Conservation (phyloP, 2,329 filamentous ascomycete species). For the Microdochium bolleyi region DNA sequence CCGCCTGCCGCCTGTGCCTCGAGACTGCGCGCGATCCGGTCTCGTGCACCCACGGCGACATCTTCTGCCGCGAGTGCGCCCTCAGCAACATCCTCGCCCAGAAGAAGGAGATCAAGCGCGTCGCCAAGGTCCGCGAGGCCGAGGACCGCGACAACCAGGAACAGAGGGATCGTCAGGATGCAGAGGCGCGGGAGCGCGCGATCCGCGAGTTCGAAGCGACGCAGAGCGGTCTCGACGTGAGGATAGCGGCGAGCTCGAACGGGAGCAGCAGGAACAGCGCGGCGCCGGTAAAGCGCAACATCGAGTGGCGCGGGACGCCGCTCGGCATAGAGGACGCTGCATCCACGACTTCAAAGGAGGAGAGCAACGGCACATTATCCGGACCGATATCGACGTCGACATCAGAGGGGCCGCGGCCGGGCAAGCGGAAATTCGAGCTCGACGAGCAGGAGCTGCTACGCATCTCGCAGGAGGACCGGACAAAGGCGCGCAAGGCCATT, state of each 20-base stretch:
- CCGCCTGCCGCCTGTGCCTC: conserved; percentile 81
- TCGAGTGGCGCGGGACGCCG: conserved; percentile 8
- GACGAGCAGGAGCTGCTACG: conserved; percentile 69
- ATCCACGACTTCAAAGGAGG: conserved; percentile 30
- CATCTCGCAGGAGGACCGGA: conserved; percentile 61
- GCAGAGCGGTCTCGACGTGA: conserved; percentile 59
- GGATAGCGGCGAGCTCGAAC: conserved; percentile 18
- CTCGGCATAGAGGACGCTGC: conserved; percentile 28
- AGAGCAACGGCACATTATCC: background rate
- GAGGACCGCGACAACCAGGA: conserved; percentile 56
- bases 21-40: conserved; percentile 75
- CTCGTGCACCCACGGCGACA: conserved; percentile 73
- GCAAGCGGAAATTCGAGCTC: conserved; percentile 72
- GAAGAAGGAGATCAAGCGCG: conserved; percentile 80
- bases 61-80: conserved; percentile 94
- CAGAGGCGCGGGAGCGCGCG: conserved; percentile 62
- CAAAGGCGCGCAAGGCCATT: conserved; percentile 61
- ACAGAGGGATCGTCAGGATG: conserved; percentile 50
- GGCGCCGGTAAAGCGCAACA: conserved; percentile 13
- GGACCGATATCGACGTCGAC: background rate
- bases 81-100: conserved; percentile 86
- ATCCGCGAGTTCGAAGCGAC: conserved; percentile 78
- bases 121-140: conserved; percentile 58
- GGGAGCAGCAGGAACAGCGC: too few relatives aligned
- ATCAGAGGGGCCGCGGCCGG: conserved; percentile 26